A percentile compares a stretch with the other conserved stretches of the same genome.
Conservation (phyloP, 2,329 filamentous ascomycete species). For the Pseudogymnoascus verrucosus region DNA sequence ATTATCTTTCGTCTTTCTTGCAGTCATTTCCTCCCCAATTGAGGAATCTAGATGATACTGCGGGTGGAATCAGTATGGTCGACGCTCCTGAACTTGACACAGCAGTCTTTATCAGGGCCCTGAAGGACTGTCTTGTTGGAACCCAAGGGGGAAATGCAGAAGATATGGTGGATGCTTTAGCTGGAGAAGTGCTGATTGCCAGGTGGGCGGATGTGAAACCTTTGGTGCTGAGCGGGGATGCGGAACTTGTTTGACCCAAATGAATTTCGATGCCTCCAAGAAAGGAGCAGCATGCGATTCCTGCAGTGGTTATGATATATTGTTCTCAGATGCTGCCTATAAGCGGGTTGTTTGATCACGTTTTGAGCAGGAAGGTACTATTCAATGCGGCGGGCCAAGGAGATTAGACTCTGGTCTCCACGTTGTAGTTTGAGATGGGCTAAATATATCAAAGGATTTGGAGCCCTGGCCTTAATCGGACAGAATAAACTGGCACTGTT, state of each 20-base stretch:
- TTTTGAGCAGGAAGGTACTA: background rate
- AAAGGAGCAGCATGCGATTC: background rate
- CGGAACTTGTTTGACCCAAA: conserved; percentile 44
- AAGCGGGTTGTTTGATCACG: background rate
- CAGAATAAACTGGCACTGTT: background rate
- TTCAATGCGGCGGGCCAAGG: too few relatives aligned
- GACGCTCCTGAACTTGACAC: conserved; percentile 74
- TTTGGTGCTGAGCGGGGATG: conserved; percentile 45
- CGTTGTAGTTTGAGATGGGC: background rate
- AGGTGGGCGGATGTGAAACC: conserved; percentile 66
- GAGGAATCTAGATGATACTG: conserved; percentile 82
- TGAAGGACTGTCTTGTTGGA: conserved; percentile 51
- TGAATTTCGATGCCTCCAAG: background rate
- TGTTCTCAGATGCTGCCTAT: background rate
- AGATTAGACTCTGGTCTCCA: background rate
- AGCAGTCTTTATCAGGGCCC: conserved; percentile 74
- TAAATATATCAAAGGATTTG: background rate
- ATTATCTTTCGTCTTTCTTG: conserved; percentile 82
- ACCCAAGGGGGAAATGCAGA: conserved; percentile 59
- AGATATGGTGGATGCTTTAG: conserved; percentile 46
- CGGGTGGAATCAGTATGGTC: conserved; percentile 86
- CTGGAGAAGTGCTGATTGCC: conserved; percentile 61
- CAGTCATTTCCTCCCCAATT: conserved; percentile 69
- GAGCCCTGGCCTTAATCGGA: background rate
- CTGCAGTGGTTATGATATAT: background rate